phyloP scores from a whole-genome alignment of 1,139 yeast species.

The Hanseniaspora gamundiae region DNA sequence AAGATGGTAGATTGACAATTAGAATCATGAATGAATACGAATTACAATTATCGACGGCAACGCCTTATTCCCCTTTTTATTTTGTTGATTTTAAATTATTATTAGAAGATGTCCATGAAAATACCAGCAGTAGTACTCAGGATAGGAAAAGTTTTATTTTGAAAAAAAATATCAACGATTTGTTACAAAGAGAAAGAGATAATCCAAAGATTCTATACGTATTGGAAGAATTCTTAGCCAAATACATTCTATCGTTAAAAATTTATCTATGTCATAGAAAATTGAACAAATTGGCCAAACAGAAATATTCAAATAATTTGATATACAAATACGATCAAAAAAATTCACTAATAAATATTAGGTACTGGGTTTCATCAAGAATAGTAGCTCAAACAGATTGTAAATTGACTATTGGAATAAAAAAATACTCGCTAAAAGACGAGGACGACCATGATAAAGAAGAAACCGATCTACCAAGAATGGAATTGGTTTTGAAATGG shows the following conservation, averaged over 20 bases:
- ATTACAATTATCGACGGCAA: constrained; percentile 58
- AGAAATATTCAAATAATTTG: constrained; percentile 54
- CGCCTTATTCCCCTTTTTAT: constrained; percentile 60
- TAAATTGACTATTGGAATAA: constrained; percentile 55
- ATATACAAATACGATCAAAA: constrained; percentile 58
- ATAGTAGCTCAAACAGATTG: constrained; percentile 27
- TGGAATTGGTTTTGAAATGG: constrained; percentile 48
- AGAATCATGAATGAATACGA: constrained; percentile 54
- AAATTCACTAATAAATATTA: constrained; percentile 44
- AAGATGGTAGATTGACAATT: constrained; percentile 68
- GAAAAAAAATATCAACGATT: constrained; percentile 26
- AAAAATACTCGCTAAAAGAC: constrained; percentile 26
- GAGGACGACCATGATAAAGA: no score
- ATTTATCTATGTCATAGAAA: constrained; percentile 59
- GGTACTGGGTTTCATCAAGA: constrained; percentile 53
- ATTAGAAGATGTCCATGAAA: constrained; percentile 26
- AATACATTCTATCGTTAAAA: constrained; percentile 63
- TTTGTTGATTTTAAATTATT: constrained; percentile 65
- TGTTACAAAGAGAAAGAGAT: constrained; percentile 1
- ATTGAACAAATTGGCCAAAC: constrained; percentile 37
- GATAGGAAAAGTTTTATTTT: constrained; percentile 23
- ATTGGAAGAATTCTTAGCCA: constrained; percentile 49
- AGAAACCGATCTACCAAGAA: no score
- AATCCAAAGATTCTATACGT: constrained; percentile 1
- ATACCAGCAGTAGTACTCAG: constrained; percentile 13